Percentiles rank a stretch among this genome's conserved stretches.
phyloP scores from a whole-genome alignment of 2,329 filamentous ascomycete species.

The Fusarium torreyae region DNA sequence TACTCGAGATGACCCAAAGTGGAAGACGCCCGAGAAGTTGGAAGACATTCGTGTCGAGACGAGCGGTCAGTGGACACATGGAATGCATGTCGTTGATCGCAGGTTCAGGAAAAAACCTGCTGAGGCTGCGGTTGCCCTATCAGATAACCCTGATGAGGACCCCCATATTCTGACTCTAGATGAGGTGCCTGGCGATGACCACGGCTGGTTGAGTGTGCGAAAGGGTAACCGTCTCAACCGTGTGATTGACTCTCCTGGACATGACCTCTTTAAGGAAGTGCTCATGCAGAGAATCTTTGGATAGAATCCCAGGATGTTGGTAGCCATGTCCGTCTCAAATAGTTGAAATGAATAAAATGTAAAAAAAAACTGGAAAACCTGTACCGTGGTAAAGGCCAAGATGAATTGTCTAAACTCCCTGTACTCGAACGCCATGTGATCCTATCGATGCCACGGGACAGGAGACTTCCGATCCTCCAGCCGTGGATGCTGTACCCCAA shows the following conservation, averaged over 20 bases:
- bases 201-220: conserved; percentile 79
- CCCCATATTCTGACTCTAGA: conserved; percentile 59
- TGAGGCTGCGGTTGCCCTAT: conserved; percentile 58
- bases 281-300: conserved; percentile 78
- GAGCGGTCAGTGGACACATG: conserved; percentile 92
- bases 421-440: conserved; percentile 48
- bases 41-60: conserved; percentile 95
- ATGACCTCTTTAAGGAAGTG: conserved; percentile 75
- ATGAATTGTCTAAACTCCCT: conserved; percentile 50
- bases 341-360: conserved; percentile 30
- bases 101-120: conserved; percentile 71
- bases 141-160: conserved; percentile 60
- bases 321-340: conserved; percentile 34
- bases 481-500: conserved; percentile 39
- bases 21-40: conserved; percentile 69
- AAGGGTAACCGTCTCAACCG: conserved; percentile 87
- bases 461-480: conserved; percentile 19
- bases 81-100: conserved; percentile 89
- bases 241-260: conserved; percentile 79
- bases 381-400: conserved; percentile 43
- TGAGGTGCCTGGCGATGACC: conserved; percentile 78
- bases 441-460: conserved; percentile 34
- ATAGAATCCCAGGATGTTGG: conserved; percentile 19
- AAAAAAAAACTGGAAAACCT: conserved; percentile 20
- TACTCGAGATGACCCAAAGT: conserved; percentile 70